Percentiles rank a stretch among this genome's conserved stretches.
phyloP scores from a whole-genome alignment of 805 yeast genomes.

The Spathaspora gorwiae region DNA sequence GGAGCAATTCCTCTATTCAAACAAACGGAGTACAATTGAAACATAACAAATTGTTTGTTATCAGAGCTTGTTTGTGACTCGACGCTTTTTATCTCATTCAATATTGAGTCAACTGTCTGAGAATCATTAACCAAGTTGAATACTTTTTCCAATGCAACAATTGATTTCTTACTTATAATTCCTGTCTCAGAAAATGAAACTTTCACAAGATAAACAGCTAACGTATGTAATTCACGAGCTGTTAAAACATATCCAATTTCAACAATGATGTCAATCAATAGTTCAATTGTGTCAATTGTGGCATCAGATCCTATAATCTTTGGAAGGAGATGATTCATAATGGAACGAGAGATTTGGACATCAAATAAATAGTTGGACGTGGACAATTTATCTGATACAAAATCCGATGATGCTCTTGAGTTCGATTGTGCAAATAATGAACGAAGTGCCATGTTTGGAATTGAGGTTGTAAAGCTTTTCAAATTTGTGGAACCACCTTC shows the following conservation, averaged over 20 bases:
- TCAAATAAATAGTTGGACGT: constrained; percentile 7
- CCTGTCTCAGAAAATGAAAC: constrained; percentile 39
- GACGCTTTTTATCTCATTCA: background rate
- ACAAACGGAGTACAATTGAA: constrained; percentile 12
- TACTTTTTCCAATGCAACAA: constrained; percentile 44
- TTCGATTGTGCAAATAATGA: constrained; percentile 29
- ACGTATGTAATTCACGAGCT: constrained; percentile 25
- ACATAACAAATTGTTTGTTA: constrained; percentile 4
- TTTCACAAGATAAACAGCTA: constrained; percentile 26
- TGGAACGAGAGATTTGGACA: constrained; percentile 17
- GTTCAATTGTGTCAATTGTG: constrained; percentile 56
- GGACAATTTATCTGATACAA: constrained; percentile 9
- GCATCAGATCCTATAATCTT: constrained; percentile 24
- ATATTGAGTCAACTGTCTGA: background rate
- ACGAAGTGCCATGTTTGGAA: constrained; percentile 51
- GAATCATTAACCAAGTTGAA: constrained; percentile 19
- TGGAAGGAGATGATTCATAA: constrained; percentile 38
- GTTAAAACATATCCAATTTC: constrained; percentile 43
- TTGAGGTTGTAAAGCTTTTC: constrained; percentile 39
- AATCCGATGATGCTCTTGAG: constrained; percentile 23
- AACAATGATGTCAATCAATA: constrained; percentile 51
- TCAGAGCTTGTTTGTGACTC: background rate
- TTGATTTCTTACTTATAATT: constrained; percentile 46
- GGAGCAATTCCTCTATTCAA: constrained; percentile 9
- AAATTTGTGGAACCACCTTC: constrained; percentile 13